Base-by-base conservation (phyloP, 2,329 filamentous ascomycete species). In the Hymenotorrendiella dingleyae region DNA sequence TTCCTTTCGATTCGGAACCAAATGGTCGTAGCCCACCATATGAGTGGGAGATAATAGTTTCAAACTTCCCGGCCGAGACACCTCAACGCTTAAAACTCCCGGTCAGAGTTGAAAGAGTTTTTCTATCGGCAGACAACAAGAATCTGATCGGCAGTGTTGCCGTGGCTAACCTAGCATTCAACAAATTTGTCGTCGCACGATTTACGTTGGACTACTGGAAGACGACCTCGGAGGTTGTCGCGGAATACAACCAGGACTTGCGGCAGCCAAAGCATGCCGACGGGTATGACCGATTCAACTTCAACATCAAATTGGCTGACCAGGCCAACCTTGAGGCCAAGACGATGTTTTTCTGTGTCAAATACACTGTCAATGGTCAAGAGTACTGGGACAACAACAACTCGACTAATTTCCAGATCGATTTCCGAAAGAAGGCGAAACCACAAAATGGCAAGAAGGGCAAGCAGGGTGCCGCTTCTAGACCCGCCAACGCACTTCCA, bases 201-300 rank as follows among this genome's bases (percentile, higher is more conserved):
- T 98, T 98, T 64, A 98, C 93, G 0, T 76, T 96, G 35, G 93
- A 98, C 64, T 93, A 94, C 67, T 98, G 93, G 93, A 95, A 94
- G 73, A 98, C 93, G 0, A 94, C 90, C 0, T 98, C 93, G 1
- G 93, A 98, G 62, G 85, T 97, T 2, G 74, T 76, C 27, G 91
- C 87, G n/a, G 89, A 96, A 57, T 98, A 79, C 68, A 83, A 82
- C 62, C 78, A 86, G 48, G 86, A 93, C 65, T 76, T 91, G 34
- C 78, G 80, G 32, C 78, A 79, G 21, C 78, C 78, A 53, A 78
- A 84, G 30, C 70, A 69, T 3, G 68, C 77, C 17, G 73, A 84
- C 54, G 80, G 83, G 36, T 83, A 84, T 55, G 93, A 98, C 63
- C 80, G 87, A 28, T 98, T 98, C 69, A 86, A 82, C 60, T 98